phyloP scores from a whole-genome alignment of 306 rosid species.

The Sphenostylis stenocarpa region DNA sequence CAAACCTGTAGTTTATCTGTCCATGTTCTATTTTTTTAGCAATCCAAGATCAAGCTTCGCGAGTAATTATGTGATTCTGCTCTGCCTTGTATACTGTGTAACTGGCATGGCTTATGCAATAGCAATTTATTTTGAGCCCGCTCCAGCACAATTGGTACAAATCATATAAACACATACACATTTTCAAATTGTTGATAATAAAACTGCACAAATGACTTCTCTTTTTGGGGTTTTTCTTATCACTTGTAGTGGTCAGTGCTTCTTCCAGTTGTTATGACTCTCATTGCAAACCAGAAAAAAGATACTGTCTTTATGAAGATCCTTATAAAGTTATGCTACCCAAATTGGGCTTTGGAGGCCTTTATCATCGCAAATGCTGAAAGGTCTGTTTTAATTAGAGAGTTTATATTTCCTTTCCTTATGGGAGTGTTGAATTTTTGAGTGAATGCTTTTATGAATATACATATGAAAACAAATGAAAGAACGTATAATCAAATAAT shows the following conservation, averaged over 20 bases:
- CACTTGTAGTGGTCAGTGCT: conserved; percentile 81
- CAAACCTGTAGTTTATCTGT: conserved; percentile 82
- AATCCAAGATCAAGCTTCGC: conserved; percentile 82
- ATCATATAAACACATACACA: not conserved
- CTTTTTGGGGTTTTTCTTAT: not conserved
- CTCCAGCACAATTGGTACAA: conserved; percentile 90
- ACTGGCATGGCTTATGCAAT: conserved; percentile 82
- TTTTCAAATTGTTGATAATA: not conserved
- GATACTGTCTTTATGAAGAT: conserved; percentile 48
- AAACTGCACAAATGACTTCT: not conserved
- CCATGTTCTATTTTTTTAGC: conserved; percentile 97
- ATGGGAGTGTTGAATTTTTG: not conserved
- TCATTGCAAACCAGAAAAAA: conserved; percentile 57
- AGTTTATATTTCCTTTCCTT: not conserved
- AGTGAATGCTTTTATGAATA: not conserved
- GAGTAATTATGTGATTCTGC: conserved; percentile 64
- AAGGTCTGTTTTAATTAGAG: conserved; percentile 28
- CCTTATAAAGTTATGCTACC: conserved; percentile 61
- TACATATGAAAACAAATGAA: not conserved
- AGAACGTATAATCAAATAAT: not conserved
- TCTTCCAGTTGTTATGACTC: conserved; percentile 86
- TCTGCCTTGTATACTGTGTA: conserved; percentile 80
- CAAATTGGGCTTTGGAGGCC: conserved; percentile 96
- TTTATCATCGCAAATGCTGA: conserved; percentile 80
- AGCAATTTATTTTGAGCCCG: conserved; percentile 76